Base-by-base conservation (phyloP, 345 rosid species). In the Anastatica hierochuntica region DNA sequence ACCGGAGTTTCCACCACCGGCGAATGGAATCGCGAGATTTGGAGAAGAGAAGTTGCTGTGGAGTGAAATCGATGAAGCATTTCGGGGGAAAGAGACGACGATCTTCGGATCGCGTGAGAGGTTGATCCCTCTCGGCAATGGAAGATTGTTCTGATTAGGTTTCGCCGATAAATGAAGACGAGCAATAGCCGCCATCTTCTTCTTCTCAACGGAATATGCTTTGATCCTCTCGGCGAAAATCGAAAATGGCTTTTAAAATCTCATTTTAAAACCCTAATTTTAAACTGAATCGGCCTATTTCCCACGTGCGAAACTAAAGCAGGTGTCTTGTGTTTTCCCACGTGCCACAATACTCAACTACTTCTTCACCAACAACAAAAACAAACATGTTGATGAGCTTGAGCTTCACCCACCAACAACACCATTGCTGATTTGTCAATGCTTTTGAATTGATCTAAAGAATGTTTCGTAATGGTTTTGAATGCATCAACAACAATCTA, bases 1-100 rank as follows among this genome's bases (percentile, higher is more conserved):
- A 12, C 64, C 76, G 21, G 40, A 42, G 52, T 36, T 48, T 34
- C 75, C 78, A 9, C 68, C 72, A n/a, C 73, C 80, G 10, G 72
- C 71, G 45, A 63, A 48, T 3, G 73, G 40, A 14, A 57, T 12
- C 10, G 53, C 18, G 27, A 75, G 45, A 1, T 45, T 70, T 10
- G 68, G 55, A 15, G 58, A 47, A 13, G 62, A 23, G 17, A 59
- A 67, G 58, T 61, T 68, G 11, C 56, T 13, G 52, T 29, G 65
- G 21, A 65, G 72, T 11, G 75, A 51, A 16, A 56, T 47, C 18
- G 57, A 45, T 10, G 70, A 56, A 24, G 63, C 63, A 8, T 56
- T 69, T 2, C 56, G 62, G 4, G 73, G 65, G 56, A 63, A 66
- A 2, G 71, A 47, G 26, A 70, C 43, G 14, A 14, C 30, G 8